Evolutionary conservation across 1,284 basidiomycete species (phyloP).

Genomic region (Neolentinus lepideus): DNA sequence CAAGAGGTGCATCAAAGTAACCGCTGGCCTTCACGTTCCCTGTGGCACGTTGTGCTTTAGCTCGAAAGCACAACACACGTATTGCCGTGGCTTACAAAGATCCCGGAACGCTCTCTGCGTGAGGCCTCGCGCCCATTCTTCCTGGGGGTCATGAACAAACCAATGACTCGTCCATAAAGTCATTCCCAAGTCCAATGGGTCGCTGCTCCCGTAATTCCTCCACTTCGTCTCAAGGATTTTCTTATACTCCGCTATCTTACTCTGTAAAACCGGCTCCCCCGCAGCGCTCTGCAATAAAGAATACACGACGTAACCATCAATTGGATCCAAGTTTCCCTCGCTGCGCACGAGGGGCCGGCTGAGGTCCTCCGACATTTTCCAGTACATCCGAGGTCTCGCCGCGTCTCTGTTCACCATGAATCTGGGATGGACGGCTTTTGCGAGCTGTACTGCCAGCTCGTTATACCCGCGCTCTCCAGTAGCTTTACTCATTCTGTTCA

Average conservation of each 20-base stretch:
- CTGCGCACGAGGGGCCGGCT: slow-evolving; percentile 14
- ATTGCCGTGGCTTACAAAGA: background rate
- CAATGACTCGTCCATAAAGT: slow-evolving; percentile 21
- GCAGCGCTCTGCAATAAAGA: slow-evolving; percentile 15
- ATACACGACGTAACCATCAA: slow-evolving; percentile 22
- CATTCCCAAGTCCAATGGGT: slow-evolving; percentile 22
- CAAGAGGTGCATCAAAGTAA: slow-evolving; percentile 15
- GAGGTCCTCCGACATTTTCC: slow-evolving; percentile 19
- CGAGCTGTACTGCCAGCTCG: slow-evolving; percentile 19
- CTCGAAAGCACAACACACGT: background rate
- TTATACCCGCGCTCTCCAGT: slow-evolving; percentile 16
- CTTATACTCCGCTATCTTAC: slow-evolving; percentile 18
- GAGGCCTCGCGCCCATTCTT: slow-evolving; percentile 16
- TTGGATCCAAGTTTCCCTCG: slow-evolving; percentile 21
- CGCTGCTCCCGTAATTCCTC: slow-evolving; percentile 15
- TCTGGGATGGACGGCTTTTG: slow-evolving; percentile 18
- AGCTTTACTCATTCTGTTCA: slow-evolving; percentile 17
- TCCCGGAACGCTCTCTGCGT: background rate
- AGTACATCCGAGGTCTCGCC: slow-evolving; percentile 15
- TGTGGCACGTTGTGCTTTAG: background rate
- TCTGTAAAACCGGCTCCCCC: slow-evolving; percentile 10
- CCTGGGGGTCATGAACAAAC: slow-evolving; percentile 12
- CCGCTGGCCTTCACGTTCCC: background rate
- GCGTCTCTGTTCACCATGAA: slow-evolving; percentile 15
- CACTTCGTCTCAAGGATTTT: slow-evolving; percentile 17